Conservation (phyloP, 805 yeast species). For the Metschnikowia koreensis region DNA sequence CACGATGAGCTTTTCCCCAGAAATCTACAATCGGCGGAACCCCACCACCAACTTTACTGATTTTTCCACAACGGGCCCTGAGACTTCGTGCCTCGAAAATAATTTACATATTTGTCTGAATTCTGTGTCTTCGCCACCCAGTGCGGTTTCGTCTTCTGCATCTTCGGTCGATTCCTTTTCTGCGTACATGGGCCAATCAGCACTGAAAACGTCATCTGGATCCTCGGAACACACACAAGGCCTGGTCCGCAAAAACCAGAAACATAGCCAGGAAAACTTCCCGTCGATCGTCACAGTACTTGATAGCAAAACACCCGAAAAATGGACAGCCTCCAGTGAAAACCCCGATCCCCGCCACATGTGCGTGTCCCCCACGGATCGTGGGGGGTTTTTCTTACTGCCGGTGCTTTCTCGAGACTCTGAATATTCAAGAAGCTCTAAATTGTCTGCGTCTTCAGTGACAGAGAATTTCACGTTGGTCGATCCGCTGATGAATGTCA, state of each 20-base stretch:
- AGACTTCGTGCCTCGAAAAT: not conserved
- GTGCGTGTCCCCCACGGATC: conserved; percentile 15
- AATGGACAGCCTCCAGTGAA: conserved; percentile 1
- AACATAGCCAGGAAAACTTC: not conserved
- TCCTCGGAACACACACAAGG: not conserved
- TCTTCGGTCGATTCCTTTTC: conserved; percentile 6
- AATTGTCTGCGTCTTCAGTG: conserved; percentile 15
- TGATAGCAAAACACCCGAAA: conserved; percentile 1
- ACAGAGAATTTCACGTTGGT: conserved; percentile 18
- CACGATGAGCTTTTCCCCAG: conserved; percentile 25
- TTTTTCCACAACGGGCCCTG: not conserved
- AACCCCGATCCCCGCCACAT: conserved; percentile 1
- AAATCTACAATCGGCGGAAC: not conserved
- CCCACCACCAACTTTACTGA: not conserved
- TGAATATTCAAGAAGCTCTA: conserved; percentile 6
- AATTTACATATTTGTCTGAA: too few species aligned
- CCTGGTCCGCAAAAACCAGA: not conserved
- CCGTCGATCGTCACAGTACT: conserved; percentile 17
- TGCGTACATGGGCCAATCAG: conserved; percentile 17
- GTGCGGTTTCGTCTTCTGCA: not conserved
- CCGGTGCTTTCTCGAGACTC: conserved; percentile 17
- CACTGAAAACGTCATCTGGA: conserved; percentile 10
- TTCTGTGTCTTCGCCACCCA: not conserved
- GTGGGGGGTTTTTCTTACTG: conserved; percentile 19
- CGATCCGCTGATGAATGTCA: conserved; percentile 17